Conservation (phyloP, 2,329 filamentous ascomycete species). For the Penicillium rolfsii region DNA sequence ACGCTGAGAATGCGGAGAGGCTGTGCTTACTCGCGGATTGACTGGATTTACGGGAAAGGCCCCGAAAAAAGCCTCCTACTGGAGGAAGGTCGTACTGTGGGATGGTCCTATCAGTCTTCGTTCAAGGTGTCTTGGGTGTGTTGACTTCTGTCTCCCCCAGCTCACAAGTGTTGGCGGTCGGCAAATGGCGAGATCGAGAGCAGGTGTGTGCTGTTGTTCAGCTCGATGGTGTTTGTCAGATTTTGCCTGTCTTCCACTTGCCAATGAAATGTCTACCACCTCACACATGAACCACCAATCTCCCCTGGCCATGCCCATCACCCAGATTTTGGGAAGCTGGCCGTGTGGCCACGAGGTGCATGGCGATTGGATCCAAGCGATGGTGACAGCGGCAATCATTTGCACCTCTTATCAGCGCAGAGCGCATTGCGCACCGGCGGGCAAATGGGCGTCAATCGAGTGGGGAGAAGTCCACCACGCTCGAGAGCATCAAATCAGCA, state of each 20-base stretch:
- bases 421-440: neutral
- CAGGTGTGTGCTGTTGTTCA: neutral
- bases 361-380: conserved; percentile 25
- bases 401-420: conserved; percentile 27
- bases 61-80: neutral
- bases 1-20: conserved; percentile 26
- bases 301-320: neutral
- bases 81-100: neutral
- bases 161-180: neutral
- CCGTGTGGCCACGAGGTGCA: conserved; percentile 29
- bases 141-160: too few relatives aligned
- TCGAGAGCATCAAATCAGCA: neutral
- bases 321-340: conserved; percentile 9
- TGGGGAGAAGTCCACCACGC: neutral
- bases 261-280: neutral
- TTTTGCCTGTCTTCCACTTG: neutral
- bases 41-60: neutral
- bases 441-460: conserved; percentile 13
- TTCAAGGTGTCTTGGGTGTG: neutral
- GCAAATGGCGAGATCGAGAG: neutral
- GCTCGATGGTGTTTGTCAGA: neutral
- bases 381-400: conserved; percentile 32
- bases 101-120: neutral
- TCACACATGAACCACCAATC: neutral
- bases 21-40: conserved; percentile 1